Conservation (phyloP, 352 stramenopile species). For the Phytophthora aleatoria region DNA sequence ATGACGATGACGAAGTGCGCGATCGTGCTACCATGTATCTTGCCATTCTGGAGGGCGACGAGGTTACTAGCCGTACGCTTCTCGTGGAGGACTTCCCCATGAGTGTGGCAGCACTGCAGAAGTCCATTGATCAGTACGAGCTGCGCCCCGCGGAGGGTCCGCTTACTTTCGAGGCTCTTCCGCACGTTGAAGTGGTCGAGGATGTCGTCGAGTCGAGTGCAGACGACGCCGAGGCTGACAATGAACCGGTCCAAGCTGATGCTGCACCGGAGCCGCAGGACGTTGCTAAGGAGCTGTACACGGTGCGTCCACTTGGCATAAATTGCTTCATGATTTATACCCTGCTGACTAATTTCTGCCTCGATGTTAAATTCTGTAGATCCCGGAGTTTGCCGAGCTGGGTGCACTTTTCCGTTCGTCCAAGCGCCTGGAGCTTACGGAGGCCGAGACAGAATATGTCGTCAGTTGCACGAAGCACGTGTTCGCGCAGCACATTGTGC, state of each 20-base stretch:
- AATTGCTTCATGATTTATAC: neutral
- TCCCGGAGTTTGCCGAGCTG: constrained; percentile 95
- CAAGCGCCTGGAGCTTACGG: constrained; percentile 92
- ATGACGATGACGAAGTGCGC: constrained; percentile 98
- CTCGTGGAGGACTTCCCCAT: constrained; percentile 84
- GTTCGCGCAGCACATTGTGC: constrained; percentile 95
- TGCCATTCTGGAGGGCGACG: constrained; percentile 69
- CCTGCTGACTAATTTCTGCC: constrained; percentile 6
- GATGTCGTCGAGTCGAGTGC: constrained; percentile 33
- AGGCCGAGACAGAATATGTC: constrained; percentile 98
- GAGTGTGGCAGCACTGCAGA: constrained; percentile 71
- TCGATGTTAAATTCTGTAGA: constrained; percentile 40
- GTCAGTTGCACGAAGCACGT: constrained; percentile 98
- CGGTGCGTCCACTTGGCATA: constrained; percentile 48
- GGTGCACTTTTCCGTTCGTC: constrained; percentile 95
- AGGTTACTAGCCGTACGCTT: constrained; percentile 52
- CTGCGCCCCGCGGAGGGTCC: constrained; percentile 74
- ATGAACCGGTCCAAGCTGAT: constrained; percentile 31
- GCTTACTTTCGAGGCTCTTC: constrained; percentile 84
- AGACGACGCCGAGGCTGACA: constrained; percentile 47
- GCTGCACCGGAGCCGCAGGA: constrained; percentile 61
- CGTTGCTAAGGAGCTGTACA: constrained; percentile 94
- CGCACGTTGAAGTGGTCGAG: constrained; percentile 80
- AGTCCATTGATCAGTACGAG: constrained; percentile 89
- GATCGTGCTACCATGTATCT: constrained; percentile 92